These are phyloP conservation scores for Royoungia palumana DNA, from an alignment of 768 basidiomycete species.

Conservation along the genomic window DNA sequence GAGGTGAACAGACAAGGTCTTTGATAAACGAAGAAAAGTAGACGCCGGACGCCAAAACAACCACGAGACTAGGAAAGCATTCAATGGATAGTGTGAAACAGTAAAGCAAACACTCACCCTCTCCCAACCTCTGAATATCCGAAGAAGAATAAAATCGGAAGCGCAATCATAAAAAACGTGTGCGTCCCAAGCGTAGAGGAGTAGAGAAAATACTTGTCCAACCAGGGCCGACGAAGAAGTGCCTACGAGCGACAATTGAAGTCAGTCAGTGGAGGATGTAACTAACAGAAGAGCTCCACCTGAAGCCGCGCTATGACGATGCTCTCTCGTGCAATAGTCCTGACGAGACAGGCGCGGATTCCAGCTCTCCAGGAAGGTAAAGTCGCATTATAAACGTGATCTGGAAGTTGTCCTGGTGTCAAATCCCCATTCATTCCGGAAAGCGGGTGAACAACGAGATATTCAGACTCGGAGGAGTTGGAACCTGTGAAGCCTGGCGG, in stretches of 20 bases:
- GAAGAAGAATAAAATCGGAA: slow-evolving; percentile 89
- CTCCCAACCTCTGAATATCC: slow-evolving; percentile 67
- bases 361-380: slow-evolving; percentile 65
- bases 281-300: slow-evolving; percentile 38
- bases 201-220: slow-evolving; percentile 83
- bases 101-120: slow-evolving; percentile 49
- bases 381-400: slow-evolving; percentile 62
- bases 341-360: slow-evolving; percentile 52
- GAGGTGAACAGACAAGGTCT: slow-evolving; percentile 85
- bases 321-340: slow-evolving; percentile 56
- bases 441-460: too few relatives aligned
- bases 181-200: slow-evolving; percentile 79
- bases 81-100: not conserved
- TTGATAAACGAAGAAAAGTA: slow-evolving; percentile 87
- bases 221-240: slow-evolving; percentile 56
- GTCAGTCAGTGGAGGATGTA: slow-evolving; percentile 9
- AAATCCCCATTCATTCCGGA: not conserved
- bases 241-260: slow-evolving; percentile 32
- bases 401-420: slow-evolving; percentile 16
- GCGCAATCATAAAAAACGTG: slow-evolving; percentile 88
- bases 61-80: slow-evolving; percentile 47
- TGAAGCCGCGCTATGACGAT: slow-evolving; percentile 62
- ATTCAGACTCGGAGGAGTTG: too few relatives aligned
- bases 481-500: too few relatives aligned
- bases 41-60: slow-evolving; percentile 74